phyloP scores from a whole-genome alignment of 2,329 filamentous ascomycete genomes.

The Venturia asperata region DNA sequence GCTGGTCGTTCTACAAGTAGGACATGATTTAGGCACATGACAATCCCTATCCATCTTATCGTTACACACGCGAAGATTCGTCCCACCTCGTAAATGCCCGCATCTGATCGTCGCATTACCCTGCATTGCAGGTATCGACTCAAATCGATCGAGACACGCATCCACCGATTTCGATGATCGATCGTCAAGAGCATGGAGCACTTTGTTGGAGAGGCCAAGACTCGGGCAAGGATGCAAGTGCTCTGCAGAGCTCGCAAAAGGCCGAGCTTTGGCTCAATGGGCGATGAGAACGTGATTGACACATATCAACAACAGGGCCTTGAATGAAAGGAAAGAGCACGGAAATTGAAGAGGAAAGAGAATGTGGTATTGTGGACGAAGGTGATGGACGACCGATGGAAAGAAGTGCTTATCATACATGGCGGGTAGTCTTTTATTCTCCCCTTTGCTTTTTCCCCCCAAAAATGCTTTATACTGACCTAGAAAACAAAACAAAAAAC shows the following conservation, averaged over 20 bases:
- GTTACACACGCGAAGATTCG: not conserved
- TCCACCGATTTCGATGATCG: not conserved
- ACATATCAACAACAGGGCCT: not conserved
- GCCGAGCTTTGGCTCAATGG: slow-evolving; percentile 7
- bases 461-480: slow-evolving; percentile 7
- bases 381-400: not conserved
- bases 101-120: not conserved
- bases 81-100: not conserved
- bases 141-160: not conserved
- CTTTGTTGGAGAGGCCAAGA: not conserved
- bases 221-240: not conserved
- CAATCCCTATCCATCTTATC: not conserved
- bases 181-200: not conserved
- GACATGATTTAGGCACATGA: slow-evolving; percentile 12
- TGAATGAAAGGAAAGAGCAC: slow-evolving; percentile 8
- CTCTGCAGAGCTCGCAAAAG: slow-evolving; percentile 3
- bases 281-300: not conserved
- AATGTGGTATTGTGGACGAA: not conserved
- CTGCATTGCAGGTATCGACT: not conserved
- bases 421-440: not conserved
- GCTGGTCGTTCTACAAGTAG: slow-evolving; percentile 12
- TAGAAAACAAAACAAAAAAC: not conserved
- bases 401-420: slow-evolving; percentile 1
- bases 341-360: not conserved
- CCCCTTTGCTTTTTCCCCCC: not conserved